Evolutionary conservation across 2,329 filamentous ascomycete genomes (phyloP), one percentile per base, ranked within the genome.

Genomic region (Alternaria ethzedia): DNA sequence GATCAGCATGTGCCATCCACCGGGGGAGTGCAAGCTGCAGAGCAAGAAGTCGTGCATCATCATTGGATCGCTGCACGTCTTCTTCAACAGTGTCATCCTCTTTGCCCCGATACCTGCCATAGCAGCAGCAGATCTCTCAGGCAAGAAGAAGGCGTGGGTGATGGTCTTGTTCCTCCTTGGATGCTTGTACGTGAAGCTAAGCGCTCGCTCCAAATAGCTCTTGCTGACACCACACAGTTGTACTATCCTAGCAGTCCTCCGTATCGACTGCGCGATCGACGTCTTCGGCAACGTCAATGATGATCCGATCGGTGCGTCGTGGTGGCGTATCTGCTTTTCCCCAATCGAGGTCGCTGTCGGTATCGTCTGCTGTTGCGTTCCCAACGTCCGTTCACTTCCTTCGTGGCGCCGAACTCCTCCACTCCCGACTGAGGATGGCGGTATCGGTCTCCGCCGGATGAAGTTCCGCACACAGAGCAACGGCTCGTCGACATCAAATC

Each of bases 301-400:
- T 13, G 68, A 71, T 25, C 61, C 64, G 6, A 69, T 71, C 41
- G 64, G 68, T 26, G 64, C 69, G 5, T 63, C 69, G 3, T 71
- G 69, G 69, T 69, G 68, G 58, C 68, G 68, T 41, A 54, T 71
- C 52, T 66, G 67, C 23, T 69, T 70, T 32, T 69, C 68, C 12
- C 68, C 69, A 10, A 69, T 71, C 23, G 69, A 70, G 59, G 64
- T 71, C 25, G 69, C 69, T 10, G 64, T 69, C 17, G 69, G 64
- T 20, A 70, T 70, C 28, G 60, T 70, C 52, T 68, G 63, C 54
- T 71, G 69, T 54, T 70, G 66, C 17, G 58, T 71, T n/a, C 65
- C 69, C 20, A 69, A 64, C 47, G 59, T 70, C 47, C 47, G 61
- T 58, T 58, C 62, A 3, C 41, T 58, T 25, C 59, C 55, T 21